A percentile compares a stretch with the other conserved stretches of the same genome.
Evolutionary conservation across 805 yeast genomes (phyloP).

Genomic region (Saccharomycopsis fibuligera): DNA sequence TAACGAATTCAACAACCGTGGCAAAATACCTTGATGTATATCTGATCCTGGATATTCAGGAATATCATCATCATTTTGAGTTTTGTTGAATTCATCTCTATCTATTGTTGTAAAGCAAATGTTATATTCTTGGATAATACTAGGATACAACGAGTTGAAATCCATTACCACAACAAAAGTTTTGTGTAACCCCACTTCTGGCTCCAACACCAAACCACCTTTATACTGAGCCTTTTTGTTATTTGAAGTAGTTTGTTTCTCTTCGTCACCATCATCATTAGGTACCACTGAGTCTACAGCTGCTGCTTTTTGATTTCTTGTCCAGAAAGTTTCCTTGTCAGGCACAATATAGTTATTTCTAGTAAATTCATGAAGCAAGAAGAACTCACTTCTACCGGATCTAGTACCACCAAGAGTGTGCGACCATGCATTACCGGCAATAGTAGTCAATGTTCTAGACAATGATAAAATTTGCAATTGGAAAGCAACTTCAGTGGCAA

Average conservation of each 20-base stretch:
- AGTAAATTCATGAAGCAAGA: constrained; percentile 85
- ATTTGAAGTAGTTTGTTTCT: constrained; percentile 42
- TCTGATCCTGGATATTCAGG: constrained; percentile 63
- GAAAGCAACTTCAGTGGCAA: constrained; percentile 74
- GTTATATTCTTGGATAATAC: constrained; percentile 93
- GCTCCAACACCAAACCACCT: constrained; percentile 96
- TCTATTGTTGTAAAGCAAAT: constrained; percentile 95
- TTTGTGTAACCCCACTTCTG: constrained; percentile 90
- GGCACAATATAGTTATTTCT: constrained; percentile 80
- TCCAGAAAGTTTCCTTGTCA: constrained; percentile 55
- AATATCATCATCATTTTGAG: constrained; percentile 46
- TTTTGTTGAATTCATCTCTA: constrained; percentile 38
- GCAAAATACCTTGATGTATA: constrained; percentile 72
- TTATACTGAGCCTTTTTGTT: constrained; percentile 69
- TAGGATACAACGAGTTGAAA: constrained; percentile 94
- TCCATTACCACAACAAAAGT: constrained; percentile 92
- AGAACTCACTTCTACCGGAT: constrained; percentile 91
- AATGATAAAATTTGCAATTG: constrained; percentile 79
- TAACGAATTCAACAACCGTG: constrained; percentile 71
- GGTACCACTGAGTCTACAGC: constrained; percentile 22
- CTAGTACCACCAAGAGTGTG: constrained; percentile 92
- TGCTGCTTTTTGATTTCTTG: constrained; percentile 27
- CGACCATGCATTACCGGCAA: constrained; percentile 98
- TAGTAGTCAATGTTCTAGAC: constrained; percentile 82
- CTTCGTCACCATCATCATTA: constrained; percentile 28